These are phyloP conservation scores for Vanderwaltozyma verrucispora DNA, from an alignment of 805 yeast species.

Conservation along the genomic window DNA sequence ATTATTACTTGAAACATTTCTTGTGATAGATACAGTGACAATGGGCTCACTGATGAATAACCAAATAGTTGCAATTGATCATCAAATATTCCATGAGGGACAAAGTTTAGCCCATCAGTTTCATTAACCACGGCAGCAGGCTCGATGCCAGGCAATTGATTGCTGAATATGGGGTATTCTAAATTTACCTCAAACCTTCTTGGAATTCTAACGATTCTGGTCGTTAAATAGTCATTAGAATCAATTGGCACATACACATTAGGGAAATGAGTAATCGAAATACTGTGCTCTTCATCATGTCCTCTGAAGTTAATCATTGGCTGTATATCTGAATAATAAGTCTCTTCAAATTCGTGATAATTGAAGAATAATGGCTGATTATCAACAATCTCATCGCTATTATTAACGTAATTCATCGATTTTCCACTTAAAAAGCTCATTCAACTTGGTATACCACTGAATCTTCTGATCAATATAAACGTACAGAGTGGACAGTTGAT, in stretches of 20 bases:
- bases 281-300: conserved; percentile 25
- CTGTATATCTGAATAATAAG: conserved; percentile 11
- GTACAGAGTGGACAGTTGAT: too few species aligned
- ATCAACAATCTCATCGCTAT: background rate
- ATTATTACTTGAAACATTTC: conserved; percentile 37
- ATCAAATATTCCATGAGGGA: conserved; percentile 31
- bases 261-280: conserved; percentile 59
- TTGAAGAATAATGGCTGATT: conserved; percentile 41
- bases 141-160: conserved; percentile 47
- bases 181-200: conserved; percentile 34
- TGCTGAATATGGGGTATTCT: conserved; percentile 46
- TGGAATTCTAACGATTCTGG: conserved; percentile 60
- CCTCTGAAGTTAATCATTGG: conserved; percentile 8
- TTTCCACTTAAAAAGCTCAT: too few species aligned
- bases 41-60: conserved; percentile 41
- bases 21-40: conserved; percentile 29
- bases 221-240: conserved; percentile 25
- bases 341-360: conserved; percentile 49
- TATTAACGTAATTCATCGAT: too few species aligned
- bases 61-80: conserved; percentile 34
- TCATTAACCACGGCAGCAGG: conserved; percentile 43
- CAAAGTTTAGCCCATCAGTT: conserved; percentile 17
- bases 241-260: conserved; percentile 35
- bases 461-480: too few species aligned
- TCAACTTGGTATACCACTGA: too few species aligned